phyloP scores from a whole-genome alignment of 2,329 filamentous ascomycete species.

The Fusarium humuli region DNA sequence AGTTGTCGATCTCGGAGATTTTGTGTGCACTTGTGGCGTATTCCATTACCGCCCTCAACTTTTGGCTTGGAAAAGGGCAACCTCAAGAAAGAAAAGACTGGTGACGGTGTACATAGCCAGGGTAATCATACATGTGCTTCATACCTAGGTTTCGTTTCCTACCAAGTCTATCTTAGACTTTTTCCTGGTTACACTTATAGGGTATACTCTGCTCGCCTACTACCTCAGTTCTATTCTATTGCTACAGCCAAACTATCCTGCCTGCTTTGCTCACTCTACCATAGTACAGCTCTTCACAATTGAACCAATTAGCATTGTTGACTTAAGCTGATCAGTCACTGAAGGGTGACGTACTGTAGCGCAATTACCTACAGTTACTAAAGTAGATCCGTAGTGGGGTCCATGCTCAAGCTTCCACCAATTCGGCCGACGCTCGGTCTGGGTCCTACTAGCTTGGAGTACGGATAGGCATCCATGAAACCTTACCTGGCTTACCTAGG shows the following conservation, averaged over 20 bases:
- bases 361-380: neutral
- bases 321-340: neutral
- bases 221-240: neutral
- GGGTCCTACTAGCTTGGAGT: neutral
- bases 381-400: neutral
- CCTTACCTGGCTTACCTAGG: neutral
- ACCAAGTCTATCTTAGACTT: neutral
- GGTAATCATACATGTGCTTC: neutral
- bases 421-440: neutral
- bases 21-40: neutral
- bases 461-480: slow-evolving; percentile 8
- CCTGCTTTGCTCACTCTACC: neutral
- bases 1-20: neutral
- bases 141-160: neutral
- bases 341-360: slow-evolving; percentile 16
- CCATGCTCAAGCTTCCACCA: neutral
- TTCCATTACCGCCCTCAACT: neutral
- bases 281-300: neutral
- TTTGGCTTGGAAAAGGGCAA: neutral
- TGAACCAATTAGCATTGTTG: neutral
- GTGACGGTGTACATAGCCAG: neutral
- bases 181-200: neutral
- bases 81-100: neutral
- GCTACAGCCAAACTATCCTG: neutral
- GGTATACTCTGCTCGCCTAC: slow-evolving; percentile 6